phyloP scores from a whole-genome alignment of 148 eudicot genomes.

The Camellia japonica region DNA sequence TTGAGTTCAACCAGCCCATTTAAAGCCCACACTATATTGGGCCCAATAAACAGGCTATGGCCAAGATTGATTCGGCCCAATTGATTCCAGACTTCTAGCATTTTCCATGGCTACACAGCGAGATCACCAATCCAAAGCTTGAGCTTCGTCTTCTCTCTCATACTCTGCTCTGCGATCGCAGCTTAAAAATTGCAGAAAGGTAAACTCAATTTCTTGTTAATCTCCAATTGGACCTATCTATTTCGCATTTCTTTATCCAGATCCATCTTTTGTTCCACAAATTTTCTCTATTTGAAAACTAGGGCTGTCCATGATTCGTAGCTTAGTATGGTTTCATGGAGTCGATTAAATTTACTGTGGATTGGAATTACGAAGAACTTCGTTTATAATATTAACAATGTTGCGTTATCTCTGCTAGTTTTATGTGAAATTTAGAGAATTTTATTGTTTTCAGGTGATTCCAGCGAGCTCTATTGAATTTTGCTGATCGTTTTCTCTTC shows the following conservation, averaged over 20 bases:
- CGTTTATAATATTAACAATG: not conserved
- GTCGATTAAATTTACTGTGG: not conserved
- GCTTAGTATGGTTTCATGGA: not conserved
- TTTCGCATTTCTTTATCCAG: not conserved
- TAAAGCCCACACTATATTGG: no score
- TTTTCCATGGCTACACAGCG: not conserved
- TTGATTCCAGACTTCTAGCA: no score
- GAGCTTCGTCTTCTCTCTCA: not conserved
- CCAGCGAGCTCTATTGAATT: not conserved
- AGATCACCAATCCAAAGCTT: not conserved
- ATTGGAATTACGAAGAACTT: not conserved
- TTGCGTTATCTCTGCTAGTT: not conserved
- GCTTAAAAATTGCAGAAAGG: constrained; percentile 8
- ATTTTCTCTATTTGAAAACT: not conserved
- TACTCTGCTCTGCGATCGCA: not conserved
- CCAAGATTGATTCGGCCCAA: no score
- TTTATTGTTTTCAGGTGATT: not conserved
- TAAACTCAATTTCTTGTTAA: not conserved
- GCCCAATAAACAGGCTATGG: no score
- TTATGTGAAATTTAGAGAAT: no score
- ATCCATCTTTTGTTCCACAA: not conserved
- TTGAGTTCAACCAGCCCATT: no score
- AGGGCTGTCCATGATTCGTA: not conserved
- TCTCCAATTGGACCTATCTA: not conserved
- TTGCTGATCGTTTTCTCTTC: not conserved